Conservation (phyloP, 768 basidiomycete genomes). For the Termitomyces sp. region DNA sequence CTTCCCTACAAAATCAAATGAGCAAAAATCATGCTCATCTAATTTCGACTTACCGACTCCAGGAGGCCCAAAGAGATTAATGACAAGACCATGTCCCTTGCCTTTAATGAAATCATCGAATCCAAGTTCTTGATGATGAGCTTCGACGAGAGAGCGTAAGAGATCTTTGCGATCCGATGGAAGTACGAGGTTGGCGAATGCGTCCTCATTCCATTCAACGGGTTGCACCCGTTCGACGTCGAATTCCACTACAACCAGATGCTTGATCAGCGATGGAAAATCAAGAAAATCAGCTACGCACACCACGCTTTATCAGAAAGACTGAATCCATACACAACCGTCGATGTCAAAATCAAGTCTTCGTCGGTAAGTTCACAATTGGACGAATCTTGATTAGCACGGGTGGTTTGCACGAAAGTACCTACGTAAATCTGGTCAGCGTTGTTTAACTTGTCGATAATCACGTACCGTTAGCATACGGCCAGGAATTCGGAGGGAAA, state of each 20-base stretch:
- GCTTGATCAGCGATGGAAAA: neutral
- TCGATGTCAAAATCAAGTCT: conserved; percentile 50
- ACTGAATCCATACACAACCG: conserved; percentile 60
- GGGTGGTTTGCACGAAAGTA: conserved; percentile 16
- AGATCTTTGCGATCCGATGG: conserved; percentile 47
- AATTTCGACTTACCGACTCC: conserved; percentile 40
- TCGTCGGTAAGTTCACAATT: conserved; percentile 41
- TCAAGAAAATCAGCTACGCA: conserved; percentile 22
- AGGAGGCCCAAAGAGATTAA: conserved; percentile 53
- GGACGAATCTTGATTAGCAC: neutral
- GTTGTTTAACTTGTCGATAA: neutral
- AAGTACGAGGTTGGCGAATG: conserved; percentile 58
- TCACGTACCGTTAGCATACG: conserved; percentile 9
- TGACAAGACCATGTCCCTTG: conserved; percentile 48
- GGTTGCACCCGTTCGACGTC: conserved; percentile 47
- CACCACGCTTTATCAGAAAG: conserved; percentile 55
- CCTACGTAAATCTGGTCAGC: conserved; percentile 5
- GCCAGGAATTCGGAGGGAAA: neutral
- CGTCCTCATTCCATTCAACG: conserved; percentile 54
- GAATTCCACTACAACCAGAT: conserved; percentile 44
- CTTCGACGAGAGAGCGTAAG: conserved; percentile 52
- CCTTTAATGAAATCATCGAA: conserved; percentile 62
- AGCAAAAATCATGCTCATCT: neutral
- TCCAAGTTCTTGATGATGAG: conserved; percentile 46
- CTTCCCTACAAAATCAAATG: conserved; percentile 30